Evolutionary conservation across 2,329 filamentous ascomycete genomes (phyloP), one percentile per base, ranked within the genome.

Genomic region (Penicillium sp.): DNA sequence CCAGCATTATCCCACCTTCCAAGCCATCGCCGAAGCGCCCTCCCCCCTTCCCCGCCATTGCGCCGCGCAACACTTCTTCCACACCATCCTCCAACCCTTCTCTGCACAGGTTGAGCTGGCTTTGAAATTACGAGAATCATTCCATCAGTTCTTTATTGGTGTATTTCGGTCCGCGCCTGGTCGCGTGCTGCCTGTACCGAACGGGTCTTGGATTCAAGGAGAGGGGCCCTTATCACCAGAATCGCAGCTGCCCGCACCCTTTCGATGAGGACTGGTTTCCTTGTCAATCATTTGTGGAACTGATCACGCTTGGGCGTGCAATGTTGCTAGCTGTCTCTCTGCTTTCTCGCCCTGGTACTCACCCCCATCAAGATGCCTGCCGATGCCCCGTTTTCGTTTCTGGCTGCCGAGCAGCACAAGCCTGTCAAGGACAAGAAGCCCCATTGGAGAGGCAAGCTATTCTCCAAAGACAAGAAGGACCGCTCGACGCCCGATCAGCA

Each of bases 371-470:
- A 63, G 44, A 76, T 77, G 74, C 69, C 74, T 62, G 66, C 69
- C 47, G 68, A 75, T 59, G 74, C 76, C 58, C 70, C 73, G n/a
- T 74, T 76, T 55, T 60, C 72, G 54, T 75, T 74, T 61, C 50
- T 73, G 54, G 71, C 69, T 53, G 61, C 68, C n/a, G 65, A 67
- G 59, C 66, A 75, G 56, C 69, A 66, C 50, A 75, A 75, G 62
- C 68, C 72, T 7, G 44, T 62, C 31, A 66, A 60, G 36, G 54
- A 67, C 31, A 73, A 73, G 58, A 75, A 71, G 55, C 59, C 66
- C 4, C 68, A 72, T 68, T 84, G 82, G 82, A 77, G 77, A 62
- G 78, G 77, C 57, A 84, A 83, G 69, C 71, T 83, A 53, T 81
- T 82, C 64, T 73, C 72, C 40, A 76, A 76, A 54, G 77, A 79